These are phyloP conservation scores for Saccharomycopsis crataegensis DNA, from an alignment of 1,139 yeast genomes.

Conservation along the genomic window DNA sequence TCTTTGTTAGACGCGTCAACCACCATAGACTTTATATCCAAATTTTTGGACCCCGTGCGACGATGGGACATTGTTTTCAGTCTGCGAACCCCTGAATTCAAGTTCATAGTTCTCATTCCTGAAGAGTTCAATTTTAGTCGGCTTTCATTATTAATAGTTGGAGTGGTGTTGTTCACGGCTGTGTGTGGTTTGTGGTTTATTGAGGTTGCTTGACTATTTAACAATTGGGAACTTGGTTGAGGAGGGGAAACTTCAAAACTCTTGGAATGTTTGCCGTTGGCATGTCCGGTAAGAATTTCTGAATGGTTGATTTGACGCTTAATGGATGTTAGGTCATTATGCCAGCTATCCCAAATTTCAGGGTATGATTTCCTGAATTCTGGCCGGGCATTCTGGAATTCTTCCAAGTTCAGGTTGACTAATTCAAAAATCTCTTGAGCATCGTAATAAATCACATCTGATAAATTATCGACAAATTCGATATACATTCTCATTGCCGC, in stretches of 20 bases:
- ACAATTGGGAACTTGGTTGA: too few relatives aligned
- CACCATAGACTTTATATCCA: constrained; percentile 11
- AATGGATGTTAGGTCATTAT: constrained; percentile 4
- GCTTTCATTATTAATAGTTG: background rate
- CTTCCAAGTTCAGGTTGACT: background rate
- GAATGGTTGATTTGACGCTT: constrained; percentile 6
- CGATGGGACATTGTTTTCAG: constrained; percentile 7
- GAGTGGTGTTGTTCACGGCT: background rate
- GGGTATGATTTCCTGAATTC: background rate
- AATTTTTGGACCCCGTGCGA: constrained; percentile 6
- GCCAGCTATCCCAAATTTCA: constrained; percentile 3
- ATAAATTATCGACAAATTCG: constrained; percentile 14
- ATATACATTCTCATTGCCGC: constrained; percentile 8
- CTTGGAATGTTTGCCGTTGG: too few relatives aligned
- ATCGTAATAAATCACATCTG: constrained; percentile 17
- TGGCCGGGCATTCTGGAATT: background rate
- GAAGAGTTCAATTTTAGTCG: constrained; percentile 5
- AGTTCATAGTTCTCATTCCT: constrained; percentile 15
- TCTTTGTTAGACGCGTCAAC: background rate
- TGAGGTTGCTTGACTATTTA: background rate
- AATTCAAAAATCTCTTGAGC: constrained; percentile 10
- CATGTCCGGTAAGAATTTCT: background rate
- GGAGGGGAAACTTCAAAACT: too few relatives aligned
- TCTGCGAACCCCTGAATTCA: constrained; percentile 10
- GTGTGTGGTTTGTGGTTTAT: background rate